A percentile compares a stretch with the other conserved stretches of the same genome.
Conservation (phyloP, 108 stramenopile species). For the Conticribra guillardii region DNA sequence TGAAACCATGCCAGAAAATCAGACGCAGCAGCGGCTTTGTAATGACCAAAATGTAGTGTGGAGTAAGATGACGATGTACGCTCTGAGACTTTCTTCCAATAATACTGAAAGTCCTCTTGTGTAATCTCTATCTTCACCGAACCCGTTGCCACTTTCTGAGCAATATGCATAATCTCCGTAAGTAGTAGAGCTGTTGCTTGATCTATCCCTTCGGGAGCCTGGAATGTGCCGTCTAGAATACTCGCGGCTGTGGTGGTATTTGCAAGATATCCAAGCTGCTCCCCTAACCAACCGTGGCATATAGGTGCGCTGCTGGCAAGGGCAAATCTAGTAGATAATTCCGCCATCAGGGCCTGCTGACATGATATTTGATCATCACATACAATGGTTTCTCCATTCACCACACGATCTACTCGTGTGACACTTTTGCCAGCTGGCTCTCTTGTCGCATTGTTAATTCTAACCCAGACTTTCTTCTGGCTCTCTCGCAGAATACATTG, state of each 20-base stretch:
- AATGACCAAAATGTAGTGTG: too few species aligned
- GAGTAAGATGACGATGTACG: too few species aligned
- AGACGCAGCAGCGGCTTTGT: too few species aligned
- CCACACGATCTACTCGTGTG: not conserved
- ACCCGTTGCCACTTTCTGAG: too few species aligned
- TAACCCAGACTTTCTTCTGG: not conserved
- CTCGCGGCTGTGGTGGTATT: not conserved
- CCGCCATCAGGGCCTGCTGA: not conserved
- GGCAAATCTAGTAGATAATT: not conserved
- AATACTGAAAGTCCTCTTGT: too few species aligned
- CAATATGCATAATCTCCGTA: too few species aligned
- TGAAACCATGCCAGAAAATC: too few species aligned
- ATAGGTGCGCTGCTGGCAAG: constrained; percentile 1
- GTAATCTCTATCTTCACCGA: too few species aligned
- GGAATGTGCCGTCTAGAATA: constrained; percentile 3
- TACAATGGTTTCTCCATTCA: not conserved
- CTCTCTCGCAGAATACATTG: not conserved
- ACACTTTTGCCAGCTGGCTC: not conserved
- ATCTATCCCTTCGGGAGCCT: too few species aligned
- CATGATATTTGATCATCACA: not conserved
- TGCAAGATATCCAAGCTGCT: constrained; percentile 12
- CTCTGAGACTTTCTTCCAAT: too few species aligned
- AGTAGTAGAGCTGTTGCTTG: too few species aligned
- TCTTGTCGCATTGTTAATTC: not conserved
- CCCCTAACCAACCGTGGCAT: not conserved